Percentiles rank a stretch among this genome's conserved stretches.
phyloP scores from a whole-genome alignment of 1,284 basidiomycete genomes.

The Fomitopsis palustris region DNA sequence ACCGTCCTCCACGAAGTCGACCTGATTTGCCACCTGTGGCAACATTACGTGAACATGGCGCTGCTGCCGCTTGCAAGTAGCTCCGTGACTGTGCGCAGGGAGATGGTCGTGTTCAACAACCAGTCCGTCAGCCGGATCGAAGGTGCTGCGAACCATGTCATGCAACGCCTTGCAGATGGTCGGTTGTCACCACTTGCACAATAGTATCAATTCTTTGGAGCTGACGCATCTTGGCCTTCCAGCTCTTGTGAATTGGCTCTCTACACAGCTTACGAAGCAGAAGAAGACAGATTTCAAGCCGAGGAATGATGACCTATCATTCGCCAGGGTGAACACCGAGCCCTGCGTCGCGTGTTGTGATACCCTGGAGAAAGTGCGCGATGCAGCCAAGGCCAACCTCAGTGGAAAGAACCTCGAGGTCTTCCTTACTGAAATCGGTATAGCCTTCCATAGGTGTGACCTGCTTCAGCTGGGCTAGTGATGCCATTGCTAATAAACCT shows the following conservation, averaged over 20 bases:
- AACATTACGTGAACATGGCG: constrained; percentile 92
- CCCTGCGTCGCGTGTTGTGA: constrained; percentile 91
- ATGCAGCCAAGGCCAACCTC: constrained; percentile 69
- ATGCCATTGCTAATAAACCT: background rate
- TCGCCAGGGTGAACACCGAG: constrained; percentile 93
- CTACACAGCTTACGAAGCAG: constrained; percentile 81
- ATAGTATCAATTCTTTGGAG: too few species aligned
- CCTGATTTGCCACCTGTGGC: constrained; percentile 94
- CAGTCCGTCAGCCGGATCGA: constrained; percentile 88
- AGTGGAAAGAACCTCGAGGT: constrained; percentile 91
- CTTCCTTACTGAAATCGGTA: constrained; percentile 91
- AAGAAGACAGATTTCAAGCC: constrained; percentile 98
- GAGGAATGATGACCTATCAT: constrained; percentile 91
- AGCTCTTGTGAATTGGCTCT: constrained; percentile 72
- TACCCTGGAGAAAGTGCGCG: constrained; percentile 77
- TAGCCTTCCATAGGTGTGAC: constrained; percentile 84
- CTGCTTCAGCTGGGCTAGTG: constrained; percentile 13
- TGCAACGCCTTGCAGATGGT: constrained; percentile 88
- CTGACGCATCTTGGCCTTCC: background rate
- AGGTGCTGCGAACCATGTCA: constrained; percentile 77
- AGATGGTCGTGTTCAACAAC: constrained; percentile 93
- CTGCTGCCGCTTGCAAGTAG: constrained; percentile 85
- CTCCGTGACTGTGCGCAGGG: constrained; percentile 85
- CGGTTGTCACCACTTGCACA: background rate
- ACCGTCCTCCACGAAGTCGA: constrained; percentile 75